A percentile compares a stretch with the other conserved stretches of the same genome.
These are phyloP conservation scores for Fusarium pininemorale DNA, from an alignment of 2,329 filamentous ascomycete genomes.

Conservation along the genomic window DNA sequence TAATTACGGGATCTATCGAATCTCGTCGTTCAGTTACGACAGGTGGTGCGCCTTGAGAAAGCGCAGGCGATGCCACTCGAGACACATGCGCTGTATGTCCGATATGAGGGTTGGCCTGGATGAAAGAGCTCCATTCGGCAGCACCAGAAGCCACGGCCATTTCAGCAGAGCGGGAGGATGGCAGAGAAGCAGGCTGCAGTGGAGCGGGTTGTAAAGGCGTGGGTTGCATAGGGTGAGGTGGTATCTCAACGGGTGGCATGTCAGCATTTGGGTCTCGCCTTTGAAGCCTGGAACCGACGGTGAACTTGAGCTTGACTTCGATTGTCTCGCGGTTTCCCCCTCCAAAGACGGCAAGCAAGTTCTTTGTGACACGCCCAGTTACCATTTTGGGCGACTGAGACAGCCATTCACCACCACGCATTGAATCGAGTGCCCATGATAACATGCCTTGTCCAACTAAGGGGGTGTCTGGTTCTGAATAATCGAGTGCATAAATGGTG, in stretches of 20 bases:
- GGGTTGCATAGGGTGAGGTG: background rate
- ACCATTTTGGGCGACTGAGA: conserved; percentile 75
- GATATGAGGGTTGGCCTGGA: conserved; percentile 73
- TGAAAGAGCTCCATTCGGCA: conserved; percentile 80
- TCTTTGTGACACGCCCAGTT: conserved; percentile 90
- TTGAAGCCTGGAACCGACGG: conserved; percentile 73
- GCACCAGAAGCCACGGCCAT: conserved; percentile 65
- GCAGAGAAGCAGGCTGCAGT: background rate
- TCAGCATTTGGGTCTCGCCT: conserved; percentile 43
- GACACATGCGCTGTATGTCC: conserved; percentile 49
- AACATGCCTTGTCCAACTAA: conserved; percentile 96
- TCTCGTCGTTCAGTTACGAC: conserved; percentile 35
- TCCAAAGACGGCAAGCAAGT: conserved; percentile 83
- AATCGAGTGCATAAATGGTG: conserved; percentile 97
- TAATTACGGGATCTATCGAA: conserved; percentile 38
- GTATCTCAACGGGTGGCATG: conserved; percentile 23
- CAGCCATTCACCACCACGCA: conserved; percentile 50
- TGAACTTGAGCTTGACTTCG: conserved; percentile 90
- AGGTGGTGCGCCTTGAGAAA: conserved; percentile 46
- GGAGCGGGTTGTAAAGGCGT: conserved; percentile 1
- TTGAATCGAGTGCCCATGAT: conserved; percentile 75
- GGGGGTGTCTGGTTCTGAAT: conserved; percentile 92
- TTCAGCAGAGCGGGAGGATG: conserved; percentile 41
- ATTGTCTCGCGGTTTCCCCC: conserved; percentile 87
- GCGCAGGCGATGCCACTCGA: conserved; percentile 50